Evolutionary conservation across 768 basidiomycete species (phyloP).

Genomic region (Imleria badia): DNA sequence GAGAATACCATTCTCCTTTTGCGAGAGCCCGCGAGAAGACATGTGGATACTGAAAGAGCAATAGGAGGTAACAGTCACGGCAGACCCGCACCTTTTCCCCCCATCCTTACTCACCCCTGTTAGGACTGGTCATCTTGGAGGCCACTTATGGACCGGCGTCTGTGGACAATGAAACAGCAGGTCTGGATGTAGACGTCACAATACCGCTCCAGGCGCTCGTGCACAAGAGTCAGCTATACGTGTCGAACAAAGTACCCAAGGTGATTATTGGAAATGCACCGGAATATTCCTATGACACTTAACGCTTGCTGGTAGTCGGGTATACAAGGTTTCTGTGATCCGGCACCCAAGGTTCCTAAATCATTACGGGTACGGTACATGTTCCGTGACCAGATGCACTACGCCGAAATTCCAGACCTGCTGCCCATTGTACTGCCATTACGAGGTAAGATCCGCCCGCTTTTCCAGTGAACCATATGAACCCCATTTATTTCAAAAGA

Average conservation of each 20-base stretch:
- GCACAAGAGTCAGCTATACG: conserved; percentile 71
- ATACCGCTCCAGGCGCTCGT: conserved; percentile 81
- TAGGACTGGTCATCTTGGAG: conserved; percentile 75
- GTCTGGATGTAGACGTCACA: conserved; percentile 72
- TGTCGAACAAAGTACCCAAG: conserved; percentile 76
- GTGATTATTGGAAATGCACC: conserved; percentile 34
- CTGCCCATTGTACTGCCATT: conserved; percentile 70
- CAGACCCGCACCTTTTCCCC: background rate
- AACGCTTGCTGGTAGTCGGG: conserved; percentile 45
- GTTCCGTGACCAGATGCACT: conserved; percentile 73
- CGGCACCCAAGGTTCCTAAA: conserved; percentile 72
- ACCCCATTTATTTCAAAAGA: conserved; percentile 21
- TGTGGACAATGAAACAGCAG: conserved; percentile 48
- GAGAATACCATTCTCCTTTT: conserved; percentile 63
- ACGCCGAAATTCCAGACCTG: conserved; percentile 74
- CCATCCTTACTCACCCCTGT: conserved; percentile 16
- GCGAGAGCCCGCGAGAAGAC: conserved; percentile 64
- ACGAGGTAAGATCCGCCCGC: conserved; percentile 52
- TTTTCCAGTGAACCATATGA: background rate
- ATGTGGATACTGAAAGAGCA: conserved; percentile 59
- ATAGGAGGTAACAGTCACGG: conserved; percentile 55
- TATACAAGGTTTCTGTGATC: conserved; percentile 88
- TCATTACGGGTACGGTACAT: conserved; percentile 68
- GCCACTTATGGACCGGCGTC: conserved; percentile 69
- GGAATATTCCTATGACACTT: background rate